Conservation (phyloP, 257 asterid species). For the Ballota nigra region DNA sequence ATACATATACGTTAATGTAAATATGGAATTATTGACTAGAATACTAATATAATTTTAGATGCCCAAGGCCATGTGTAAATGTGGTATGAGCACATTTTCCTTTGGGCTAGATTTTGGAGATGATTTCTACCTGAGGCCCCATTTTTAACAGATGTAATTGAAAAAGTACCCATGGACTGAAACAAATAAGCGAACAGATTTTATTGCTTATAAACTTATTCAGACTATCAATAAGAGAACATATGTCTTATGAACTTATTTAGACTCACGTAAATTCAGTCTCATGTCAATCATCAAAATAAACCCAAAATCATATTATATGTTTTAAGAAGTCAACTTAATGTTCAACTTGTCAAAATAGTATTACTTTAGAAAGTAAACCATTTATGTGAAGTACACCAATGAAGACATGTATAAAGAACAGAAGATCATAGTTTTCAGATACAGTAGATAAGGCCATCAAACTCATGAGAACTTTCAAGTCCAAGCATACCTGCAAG, state of each 20-base stretch:
- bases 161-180: background rate
- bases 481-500: slow-evolving; percentile 62
- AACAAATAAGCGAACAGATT: background rate
- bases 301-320: background rate
- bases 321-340: background rate
- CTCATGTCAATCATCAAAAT: background rate
- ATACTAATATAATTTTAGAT: no score
- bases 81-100: background rate
- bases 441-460: background rate
- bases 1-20: background rate
- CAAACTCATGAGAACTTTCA: background rate
- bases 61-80: no score
- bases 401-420: background rate
- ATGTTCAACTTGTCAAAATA: background rate
- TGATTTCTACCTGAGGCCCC: background rate
- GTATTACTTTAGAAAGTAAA: background rate
- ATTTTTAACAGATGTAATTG: background rate
- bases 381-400: background rate
- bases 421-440: background rate
- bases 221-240: background rate
- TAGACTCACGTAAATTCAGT: background rate
- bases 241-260: background rate
- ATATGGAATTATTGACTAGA: background rate
- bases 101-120: background rate
- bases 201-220: background rate